Base-by-base conservation (phyloP, 768 basidiomycete genomes). In the Amanita rubescens region DNA sequence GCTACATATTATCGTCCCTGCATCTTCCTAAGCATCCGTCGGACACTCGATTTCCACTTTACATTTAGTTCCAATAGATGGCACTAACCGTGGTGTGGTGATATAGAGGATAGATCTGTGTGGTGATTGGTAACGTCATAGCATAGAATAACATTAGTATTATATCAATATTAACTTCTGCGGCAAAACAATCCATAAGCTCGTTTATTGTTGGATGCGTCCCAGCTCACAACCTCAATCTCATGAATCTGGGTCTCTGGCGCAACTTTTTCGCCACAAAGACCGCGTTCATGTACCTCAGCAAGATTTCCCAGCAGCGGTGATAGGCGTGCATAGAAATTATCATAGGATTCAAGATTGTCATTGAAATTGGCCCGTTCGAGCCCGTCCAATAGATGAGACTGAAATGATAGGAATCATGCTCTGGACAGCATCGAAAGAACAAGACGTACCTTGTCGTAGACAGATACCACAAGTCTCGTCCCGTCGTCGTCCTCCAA, bases 401-500 rank as follows among this genome's bases (percentile, higher is more conserved):
- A 75, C 78, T 81, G 2, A 17, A 24, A 35, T 25, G 5, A 22
- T 33, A 34, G 27, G 30, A 39, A 51, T 58, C 24, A 43, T 44
- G 24, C 44, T 20, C 22, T 10, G 42, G 22, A 5, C 2, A 19
- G 15, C 9, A 35, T 10, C 19, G 27, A 32, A 55, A 37, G 54
- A 8, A 22, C 22, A 37, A 43, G 24, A 56, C 64, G 51, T 61
- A 74, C 78, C 55, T 77, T 68, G 35, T 79, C 74, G 27, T 71
- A 73, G n/a, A 82, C 67, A 5, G 75, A 73, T 2, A 85, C 67
- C 5, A 69, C 63, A 14, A 85, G 60, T 32, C 68, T 64, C 3
- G 62, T 53, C 3, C 72, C 75, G 10, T 67, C 61, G 33, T 74
- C 73, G 53, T 87, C 84, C 59, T 79, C 69, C 14, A 87, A 60